Evolutionary conservation across 345 rosid species (phyloP), one percentile per base, ranked within the genome.

Genomic region (Brassica incana): DNA sequence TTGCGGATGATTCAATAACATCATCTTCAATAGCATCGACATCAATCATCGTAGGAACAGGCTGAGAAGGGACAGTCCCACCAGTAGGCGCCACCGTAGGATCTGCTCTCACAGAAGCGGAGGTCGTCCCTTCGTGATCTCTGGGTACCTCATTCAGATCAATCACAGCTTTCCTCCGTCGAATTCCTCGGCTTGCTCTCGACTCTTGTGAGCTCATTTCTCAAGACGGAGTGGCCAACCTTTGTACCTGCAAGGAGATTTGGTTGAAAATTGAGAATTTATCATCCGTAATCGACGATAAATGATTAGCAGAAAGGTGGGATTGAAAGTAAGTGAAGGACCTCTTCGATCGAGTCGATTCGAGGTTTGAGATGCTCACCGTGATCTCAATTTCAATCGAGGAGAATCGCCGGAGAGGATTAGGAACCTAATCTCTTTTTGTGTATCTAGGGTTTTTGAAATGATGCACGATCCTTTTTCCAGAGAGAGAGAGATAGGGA

Each of bases 21-120:
- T 90, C 97, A 70, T 95, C 99, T 79, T 95, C 98, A 18, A 80
- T 15, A 58, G 80, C 83, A 75, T 93, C 99, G 60, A 95, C 90
- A 87, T 90, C 97, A 80, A 95, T 89, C 15, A 65, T 71, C 1
- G 83, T 56, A 45, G 83, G 83, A 5, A 8, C 58, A 52, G 90
- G 60, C 43, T 84, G 61, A 73, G 80, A 76, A 9, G 78, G 83
- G 10, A 76, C 65, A 6, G 54, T 12, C 0, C 7, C 52, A 11
- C 9, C 20, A 77, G 38, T 58, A 79, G 77, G 54, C 48, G 67
- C 64, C 5, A 73, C 64, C 5, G 36, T 54, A 52, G 18, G 58
- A 76, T 33, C 16, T 64, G 29, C 23, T 56, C 63, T 76, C 5
- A 65, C 77, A 32, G 77, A 43, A 66, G 73, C 27, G 0, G 84